These are phyloP conservation scores for Emergomyces orientalis DNA, from an alignment of 2,329 filamentous ascomycete species.

Conservation along the genomic window DNA sequence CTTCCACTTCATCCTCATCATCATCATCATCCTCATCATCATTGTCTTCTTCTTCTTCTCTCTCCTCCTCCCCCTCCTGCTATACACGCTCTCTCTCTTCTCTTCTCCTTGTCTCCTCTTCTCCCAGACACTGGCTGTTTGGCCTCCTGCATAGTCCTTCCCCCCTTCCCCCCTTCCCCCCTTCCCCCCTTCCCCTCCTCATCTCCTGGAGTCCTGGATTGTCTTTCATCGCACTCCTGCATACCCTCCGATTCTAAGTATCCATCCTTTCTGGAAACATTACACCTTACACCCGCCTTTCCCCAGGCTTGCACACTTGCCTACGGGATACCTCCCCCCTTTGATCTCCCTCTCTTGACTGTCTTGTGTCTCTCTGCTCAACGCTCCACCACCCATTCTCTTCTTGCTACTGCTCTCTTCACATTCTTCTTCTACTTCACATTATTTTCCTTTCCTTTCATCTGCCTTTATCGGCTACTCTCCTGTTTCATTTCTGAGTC, in stretches of 20 bases:
- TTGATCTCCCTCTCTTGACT: constrained; percentile 8
- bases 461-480: constrained; percentile 5
- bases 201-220: neutral
- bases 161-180: neutral
- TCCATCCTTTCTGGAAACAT: neutral
- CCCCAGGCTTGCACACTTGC: constrained; percentile 18
- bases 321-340: neutral
- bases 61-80: constrained; percentile 14
- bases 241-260: constrained; percentile 13
- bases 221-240: constrained; percentile 10
- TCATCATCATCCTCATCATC: neutral
- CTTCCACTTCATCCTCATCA: neutral
- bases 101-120: constrained; percentile 9
- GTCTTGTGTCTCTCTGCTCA: neutral
- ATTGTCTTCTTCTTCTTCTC: neutral
- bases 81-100: constrained; percentile 14
- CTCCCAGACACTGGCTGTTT: constrained; percentile 13
- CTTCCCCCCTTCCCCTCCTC: too few species aligned
- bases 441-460: constrained; percentile 13
- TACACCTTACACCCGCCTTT: neutral
- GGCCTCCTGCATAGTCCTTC: constrained; percentile 6
- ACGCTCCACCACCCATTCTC: constrained; percentile 6
- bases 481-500: constrained; percentile 17
- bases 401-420: neutral
- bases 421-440: constrained; percentile 7